phyloP scores from a whole-genome alignment of 805 yeast species.

The Vanderwaltozyma polyspora region DNA sequence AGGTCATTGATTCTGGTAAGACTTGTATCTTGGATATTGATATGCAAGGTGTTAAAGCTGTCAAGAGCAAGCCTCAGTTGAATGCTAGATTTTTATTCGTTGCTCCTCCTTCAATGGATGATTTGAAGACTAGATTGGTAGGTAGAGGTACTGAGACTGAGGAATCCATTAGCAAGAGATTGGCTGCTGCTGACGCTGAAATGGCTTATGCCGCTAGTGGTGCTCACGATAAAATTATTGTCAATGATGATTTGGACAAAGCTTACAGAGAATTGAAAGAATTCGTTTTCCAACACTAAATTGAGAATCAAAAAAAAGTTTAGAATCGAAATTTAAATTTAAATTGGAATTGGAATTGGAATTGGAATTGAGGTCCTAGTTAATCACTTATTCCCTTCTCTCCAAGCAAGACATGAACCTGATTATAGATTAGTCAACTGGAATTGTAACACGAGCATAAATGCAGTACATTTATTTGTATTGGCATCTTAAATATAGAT shows the following conservation, averaged over 20 bases:
- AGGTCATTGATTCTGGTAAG: slow-evolving; percentile 43
- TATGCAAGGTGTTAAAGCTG: slow-evolving; percentile 97
- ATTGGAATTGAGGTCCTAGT: background rate
- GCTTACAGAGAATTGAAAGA: slow-evolving; percentile 75
- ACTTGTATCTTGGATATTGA: slow-evolving; percentile 92
- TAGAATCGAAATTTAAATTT: too few species aligned
- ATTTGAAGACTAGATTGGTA: slow-evolving; percentile 58
- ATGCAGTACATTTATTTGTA: too few species aligned
- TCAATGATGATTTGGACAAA: slow-evolving; percentile 83
- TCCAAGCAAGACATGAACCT: too few species aligned
- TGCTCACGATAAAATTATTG: slow-evolving; percentile 80
- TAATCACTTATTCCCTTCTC: too few species aligned
- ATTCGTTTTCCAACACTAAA: slow-evolving; percentile 45
- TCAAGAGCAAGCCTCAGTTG: slow-evolving; percentile 60
- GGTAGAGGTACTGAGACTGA: slow-evolving; percentile 93
- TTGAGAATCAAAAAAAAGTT: background rate
- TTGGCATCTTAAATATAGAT: too few species aligned
- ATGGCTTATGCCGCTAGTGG: slow-evolving; percentile 82
- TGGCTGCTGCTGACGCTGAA: slow-evolving; percentile 80
- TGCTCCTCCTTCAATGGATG: slow-evolving; percentile 87
- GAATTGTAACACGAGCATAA: too few species aligned
- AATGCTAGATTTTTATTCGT: slow-evolving; percentile 79
- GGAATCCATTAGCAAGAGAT: slow-evolving; percentile 74
- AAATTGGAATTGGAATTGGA: too few species aligned
- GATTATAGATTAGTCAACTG: too few species aligned